A percentile compares a stretch with the other conserved stretches of the same genome.
phyloP scores from a whole-genome alignment of 331 rosid genomes.

The Malus hybrid region DNA sequence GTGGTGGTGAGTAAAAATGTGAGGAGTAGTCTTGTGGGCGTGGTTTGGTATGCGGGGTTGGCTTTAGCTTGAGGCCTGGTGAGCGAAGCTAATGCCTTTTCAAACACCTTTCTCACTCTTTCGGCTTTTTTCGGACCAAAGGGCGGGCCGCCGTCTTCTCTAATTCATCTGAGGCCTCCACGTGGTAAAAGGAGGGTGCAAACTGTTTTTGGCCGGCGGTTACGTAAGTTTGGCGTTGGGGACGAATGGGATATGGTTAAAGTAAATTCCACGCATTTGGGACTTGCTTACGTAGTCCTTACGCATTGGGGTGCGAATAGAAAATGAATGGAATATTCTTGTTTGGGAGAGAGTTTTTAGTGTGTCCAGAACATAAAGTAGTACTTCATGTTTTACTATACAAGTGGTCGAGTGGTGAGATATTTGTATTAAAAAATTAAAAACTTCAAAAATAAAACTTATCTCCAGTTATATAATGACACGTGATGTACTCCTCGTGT shows the following conservation, averaged over 20 bases:
- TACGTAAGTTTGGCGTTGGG: not conserved
- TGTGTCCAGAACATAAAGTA: fast-evolving
- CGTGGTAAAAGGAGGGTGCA: conserved; percentile 37
- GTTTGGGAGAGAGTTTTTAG: not conserved
- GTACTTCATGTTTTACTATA: no score
- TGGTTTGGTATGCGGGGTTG: conserved; percentile 5
- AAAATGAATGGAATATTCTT: no score
- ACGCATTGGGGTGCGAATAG: no score
- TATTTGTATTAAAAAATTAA: no score
- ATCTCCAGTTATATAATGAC: no score
- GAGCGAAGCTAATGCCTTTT: conserved; percentile 15
- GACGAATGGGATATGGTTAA: not conserved
- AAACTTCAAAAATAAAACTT: no score
- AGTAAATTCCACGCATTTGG: not conserved
- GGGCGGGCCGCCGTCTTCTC: conserved; percentile 60
- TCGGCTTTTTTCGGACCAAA: conserved; percentile 21
- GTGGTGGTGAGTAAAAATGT: not conserved
- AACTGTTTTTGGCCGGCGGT: conserved; percentile 30
- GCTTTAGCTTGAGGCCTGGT: conserved; percentile 18
- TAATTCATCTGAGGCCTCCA: conserved; percentile 24
- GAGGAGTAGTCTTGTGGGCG: not conserved
- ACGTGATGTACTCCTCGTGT: no score
- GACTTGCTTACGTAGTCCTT: no score
- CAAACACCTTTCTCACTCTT: conserved; percentile 6
- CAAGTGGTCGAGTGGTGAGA: no score